Percentiles rank a stretch among this genome's conserved stretches.
Evolutionary conservation across 106 monocot genomes (phyloP).

Genomic region (Acorus calamus): DNA sequence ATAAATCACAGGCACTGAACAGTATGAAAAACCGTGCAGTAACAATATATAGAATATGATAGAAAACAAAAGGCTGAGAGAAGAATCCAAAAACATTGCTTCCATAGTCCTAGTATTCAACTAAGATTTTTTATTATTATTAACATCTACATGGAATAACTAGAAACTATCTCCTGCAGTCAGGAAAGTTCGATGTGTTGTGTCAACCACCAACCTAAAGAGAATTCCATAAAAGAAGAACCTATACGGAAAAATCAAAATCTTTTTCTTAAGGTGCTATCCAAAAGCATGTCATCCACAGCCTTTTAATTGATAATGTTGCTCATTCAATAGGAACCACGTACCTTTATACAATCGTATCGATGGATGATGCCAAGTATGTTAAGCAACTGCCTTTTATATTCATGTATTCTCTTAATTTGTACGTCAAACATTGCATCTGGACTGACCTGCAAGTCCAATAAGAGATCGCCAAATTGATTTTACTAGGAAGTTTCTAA

Average conservation of each 20-base stretch:
- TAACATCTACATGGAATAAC: too few relatives aligned
- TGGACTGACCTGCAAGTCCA: constrained; percentile 24
- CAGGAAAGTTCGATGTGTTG: too few relatives aligned
- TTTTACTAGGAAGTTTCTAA: not conserved
- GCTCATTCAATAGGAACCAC: not conserved
- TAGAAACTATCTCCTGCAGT: too few relatives aligned
- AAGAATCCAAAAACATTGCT: too few relatives aligned
- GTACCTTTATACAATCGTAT: constrained; percentile 36
- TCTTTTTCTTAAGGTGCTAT: not conserved
- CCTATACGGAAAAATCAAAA: not conserved
- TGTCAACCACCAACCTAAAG: not conserved
- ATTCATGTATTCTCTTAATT: constrained; percentile 36
- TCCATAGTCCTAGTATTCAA: too few relatives aligned
- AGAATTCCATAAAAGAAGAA: not conserved
- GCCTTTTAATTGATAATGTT: too few relatives aligned
- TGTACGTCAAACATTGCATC: constrained; percentile 47
- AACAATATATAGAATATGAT: too few relatives aligned
- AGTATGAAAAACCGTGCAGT: too few relatives aligned
- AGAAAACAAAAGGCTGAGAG: too few relatives aligned
- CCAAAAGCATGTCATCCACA: too few relatives aligned
- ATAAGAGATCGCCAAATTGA: not conserved
- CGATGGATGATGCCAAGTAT: constrained; percentile 32
- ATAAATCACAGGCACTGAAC: too few relatives aligned
- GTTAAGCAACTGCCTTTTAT: constrained; percentile 35
- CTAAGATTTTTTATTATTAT: too few relatives aligned